A percentile compares a stretch with the other conserved stretches of the same genome.
These are phyloP conservation scores for Amauroascus niger DNA, from an alignment of 2,329 filamentous ascomycete genomes.

Conservation along the genomic window DNA sequence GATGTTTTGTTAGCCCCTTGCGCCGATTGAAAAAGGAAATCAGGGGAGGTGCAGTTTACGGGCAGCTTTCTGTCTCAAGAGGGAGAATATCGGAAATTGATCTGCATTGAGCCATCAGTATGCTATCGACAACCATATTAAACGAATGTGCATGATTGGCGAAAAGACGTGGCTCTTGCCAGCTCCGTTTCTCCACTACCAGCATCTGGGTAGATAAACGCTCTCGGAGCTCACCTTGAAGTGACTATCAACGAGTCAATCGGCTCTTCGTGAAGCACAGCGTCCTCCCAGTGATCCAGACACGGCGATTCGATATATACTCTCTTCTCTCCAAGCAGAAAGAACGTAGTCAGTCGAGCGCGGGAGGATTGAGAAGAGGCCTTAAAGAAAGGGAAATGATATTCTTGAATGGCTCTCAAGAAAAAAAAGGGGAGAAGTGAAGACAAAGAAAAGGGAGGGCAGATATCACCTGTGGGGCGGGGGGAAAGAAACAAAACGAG, in stretches of 20 bases:
- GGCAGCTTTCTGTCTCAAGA: background rate
- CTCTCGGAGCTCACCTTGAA: background rate
- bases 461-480: background rate
- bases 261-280: background rate
- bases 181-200: background rate
- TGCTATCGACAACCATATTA: background rate
- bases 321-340: background rate
- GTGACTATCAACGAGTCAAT: background rate
- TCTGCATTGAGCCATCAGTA: background rate
- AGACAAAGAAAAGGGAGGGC: background rate
- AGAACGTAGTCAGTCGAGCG: no score
- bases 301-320: background rate
- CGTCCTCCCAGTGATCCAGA: background rate
- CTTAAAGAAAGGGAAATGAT: no score
- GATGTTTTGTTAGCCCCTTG: background rate
- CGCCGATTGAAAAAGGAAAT: background rate
- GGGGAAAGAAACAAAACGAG: slow-evolving; percentile 2
- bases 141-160: background rate
- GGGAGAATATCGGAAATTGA: background rate
- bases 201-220: background rate
- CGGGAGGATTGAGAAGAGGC: no score
- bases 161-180: background rate
- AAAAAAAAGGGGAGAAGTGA: background rate
- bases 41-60: no score
- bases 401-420: no score